Evolutionary conservation across 768 basidiomycete species (phyloP).

Genomic region (Termitomyces sp.): DNA sequence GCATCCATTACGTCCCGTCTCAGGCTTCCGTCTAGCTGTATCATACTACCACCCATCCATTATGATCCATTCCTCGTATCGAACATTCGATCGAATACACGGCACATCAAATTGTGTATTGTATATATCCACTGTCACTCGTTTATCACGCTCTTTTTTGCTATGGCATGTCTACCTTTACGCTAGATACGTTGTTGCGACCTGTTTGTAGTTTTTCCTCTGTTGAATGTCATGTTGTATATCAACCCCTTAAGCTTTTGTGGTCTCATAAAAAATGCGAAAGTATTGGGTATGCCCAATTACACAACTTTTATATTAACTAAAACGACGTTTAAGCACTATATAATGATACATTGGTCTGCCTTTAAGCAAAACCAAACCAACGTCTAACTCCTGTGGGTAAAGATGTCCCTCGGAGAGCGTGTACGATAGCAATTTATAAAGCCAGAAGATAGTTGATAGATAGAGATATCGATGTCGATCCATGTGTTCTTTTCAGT

Average conservation of each 20-base stretch:
- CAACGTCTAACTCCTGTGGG: background rate
- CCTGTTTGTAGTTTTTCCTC: slow-evolving; percentile 3
- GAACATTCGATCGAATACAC: background rate
- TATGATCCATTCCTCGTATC: background rate
- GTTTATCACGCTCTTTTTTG: slow-evolving; percentile 8
- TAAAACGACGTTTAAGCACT: background rate
- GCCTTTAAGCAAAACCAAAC: background rate
- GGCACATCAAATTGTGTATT: background rate
- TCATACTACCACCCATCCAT: background rate
- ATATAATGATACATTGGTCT: background rate
- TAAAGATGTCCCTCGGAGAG: background rate
- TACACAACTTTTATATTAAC: background rate
- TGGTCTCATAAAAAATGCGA: background rate
- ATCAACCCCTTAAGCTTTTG: background rate
- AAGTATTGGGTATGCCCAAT: background rate
- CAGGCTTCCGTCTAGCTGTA: slow-evolving; percentile 3
- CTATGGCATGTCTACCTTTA: slow-evolving; percentile 12
- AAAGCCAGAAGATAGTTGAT: background rate
- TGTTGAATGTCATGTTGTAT: slow-evolving; percentile 8
- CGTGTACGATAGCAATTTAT: background rate
- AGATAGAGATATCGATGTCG: background rate
- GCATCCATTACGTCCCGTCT: background rate
- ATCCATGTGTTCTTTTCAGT: background rate
- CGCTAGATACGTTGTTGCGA: slow-evolving; percentile 9
- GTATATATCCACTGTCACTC: slow-evolving; percentile 3